A percentile compares a stretch with the other conserved stretches of the same genome.
These are phyloP conservation scores for Rhodotorula toruloides DNA, from an alignment of 768 basidiomycete species.

Conservation along the genomic window DNA sequence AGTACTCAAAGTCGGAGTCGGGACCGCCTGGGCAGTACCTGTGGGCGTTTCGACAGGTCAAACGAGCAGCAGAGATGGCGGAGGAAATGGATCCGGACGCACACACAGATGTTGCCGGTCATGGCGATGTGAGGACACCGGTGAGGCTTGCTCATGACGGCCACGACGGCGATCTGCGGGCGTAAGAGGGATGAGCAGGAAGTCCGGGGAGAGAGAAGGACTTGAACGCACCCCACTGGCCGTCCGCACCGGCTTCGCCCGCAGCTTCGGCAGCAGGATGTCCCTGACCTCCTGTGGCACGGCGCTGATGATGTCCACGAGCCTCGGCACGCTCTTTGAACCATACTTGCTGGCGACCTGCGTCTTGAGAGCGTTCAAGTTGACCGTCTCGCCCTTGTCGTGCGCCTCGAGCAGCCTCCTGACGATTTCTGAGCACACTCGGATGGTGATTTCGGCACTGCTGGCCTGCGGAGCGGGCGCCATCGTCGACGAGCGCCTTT, in stretches of 20 bases:
- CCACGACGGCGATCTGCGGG: slow-evolving; percentile 89
- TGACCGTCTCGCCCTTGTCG: slow-evolving; percentile 68
- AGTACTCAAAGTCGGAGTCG: slow-evolving; percentile 99
- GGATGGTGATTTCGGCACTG: slow-evolving; percentile 81
- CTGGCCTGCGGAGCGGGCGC: slow-evolving; percentile 6
- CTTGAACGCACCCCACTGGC: slow-evolving; percentile 77
- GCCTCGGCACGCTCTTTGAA: slow-evolving; percentile 76
- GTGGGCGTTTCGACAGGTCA: not conserved
- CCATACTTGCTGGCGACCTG: slow-evolving; percentile 85
- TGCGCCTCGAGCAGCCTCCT: slow-evolving; percentile 85
- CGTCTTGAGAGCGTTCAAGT: slow-evolving; percentile 78
- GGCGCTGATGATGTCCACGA: slow-evolving; percentile 97
- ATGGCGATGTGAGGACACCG: slow-evolving; percentile 99
- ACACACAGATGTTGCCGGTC: slow-evolving; percentile 99
- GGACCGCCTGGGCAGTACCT: slow-evolving; percentile 98
- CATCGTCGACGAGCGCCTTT: not conserved
- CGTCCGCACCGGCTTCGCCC: slow-evolving; percentile 88
- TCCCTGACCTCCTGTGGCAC: slow-evolving; percentile 97
- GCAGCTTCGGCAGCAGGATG: slow-evolving; percentile 77
- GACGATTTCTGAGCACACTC: slow-evolving; percentile 90
- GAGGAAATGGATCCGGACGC: slow-evolving; percentile 44
- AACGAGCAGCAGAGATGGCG: too few relatives aligned
- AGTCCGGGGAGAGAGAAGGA: not conserved
- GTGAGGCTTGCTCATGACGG: slow-evolving; percentile 99
- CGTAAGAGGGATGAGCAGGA: not conserved